Evolutionary conservation across 2,329 filamentous ascomycete genomes (phyloP), one percentile per base, ranked within the genome.

Genomic region (Coniochaeta sp.): DNA sequence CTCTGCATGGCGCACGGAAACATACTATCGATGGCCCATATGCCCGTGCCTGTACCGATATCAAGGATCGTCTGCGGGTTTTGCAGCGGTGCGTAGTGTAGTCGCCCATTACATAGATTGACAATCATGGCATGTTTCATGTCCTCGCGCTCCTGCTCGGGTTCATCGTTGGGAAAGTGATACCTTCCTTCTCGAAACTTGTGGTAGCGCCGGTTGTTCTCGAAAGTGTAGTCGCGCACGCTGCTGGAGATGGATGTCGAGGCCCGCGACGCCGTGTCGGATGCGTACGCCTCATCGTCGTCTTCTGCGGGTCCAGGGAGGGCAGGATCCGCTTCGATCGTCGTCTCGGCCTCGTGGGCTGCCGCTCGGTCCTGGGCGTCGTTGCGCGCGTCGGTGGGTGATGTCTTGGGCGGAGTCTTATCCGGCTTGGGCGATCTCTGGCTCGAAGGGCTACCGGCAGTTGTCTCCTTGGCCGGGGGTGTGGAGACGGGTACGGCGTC

Each of bases 81-180:
- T 58, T 54, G 68, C 33, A 38, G 17, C 7, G 31, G 54, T 12
- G 54, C 54, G 6, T 34, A 56, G 14, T 56, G 28, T 24, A 56
- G 33, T 3, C 33, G n/a, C n/a, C 33, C 33, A 17, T 56, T 38
- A 8, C 31, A 56, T 2, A 38, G 19, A 7, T 38, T 56, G 54
- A 56, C 17, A 36, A 56, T 26, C 54, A 34, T 34, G 17, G 54
- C 54, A 22, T 56, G 31, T 38, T 56, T 38, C 54, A 38, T 56
- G 16, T 38, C 33, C 54, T 56, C 54, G 22, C 54, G 22, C 54
- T 56, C 33, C 54, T 34, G 31, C 33, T 56, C 54, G 24, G 68
- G 64, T 17, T 77, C 72, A 58, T 79, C 77, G 61, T 79, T 77
- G 17, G 70, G 69, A 16, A 71, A 62, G 8, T 64, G 65, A 50